phyloP scores from a whole-genome alignment of 139 green algal genomes.

The Chlorella ohadii region DNA sequence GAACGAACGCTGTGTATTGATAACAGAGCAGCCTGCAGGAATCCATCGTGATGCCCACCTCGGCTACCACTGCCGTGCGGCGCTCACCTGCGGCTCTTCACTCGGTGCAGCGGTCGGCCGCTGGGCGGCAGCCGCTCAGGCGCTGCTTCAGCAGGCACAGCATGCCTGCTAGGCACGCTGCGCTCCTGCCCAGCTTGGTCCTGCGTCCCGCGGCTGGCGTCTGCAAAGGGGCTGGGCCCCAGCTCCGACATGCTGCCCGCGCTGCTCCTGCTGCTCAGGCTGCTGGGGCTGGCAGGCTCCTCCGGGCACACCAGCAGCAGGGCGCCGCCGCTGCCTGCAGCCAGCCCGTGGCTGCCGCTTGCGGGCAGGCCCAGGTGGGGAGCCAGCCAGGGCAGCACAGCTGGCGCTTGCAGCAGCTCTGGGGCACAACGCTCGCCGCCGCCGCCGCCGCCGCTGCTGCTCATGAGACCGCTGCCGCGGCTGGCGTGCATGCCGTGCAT shows the following conservation, averaged over 20 bases:
- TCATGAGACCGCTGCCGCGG: background rate
- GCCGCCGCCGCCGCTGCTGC: background rate
- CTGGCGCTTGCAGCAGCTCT: background rate
- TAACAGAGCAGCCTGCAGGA: too few relatives aligned
- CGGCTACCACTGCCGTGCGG: too few relatives aligned
- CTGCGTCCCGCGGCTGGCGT: background rate
- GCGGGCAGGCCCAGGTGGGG: background rate
- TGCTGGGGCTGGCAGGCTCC: background rate
- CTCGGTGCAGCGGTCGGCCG: constrained; percentile 7
- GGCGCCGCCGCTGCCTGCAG: background rate
- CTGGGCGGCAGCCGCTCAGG: background rate
- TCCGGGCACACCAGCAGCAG: constrained; percentile 20
- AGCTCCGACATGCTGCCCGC: background rate
- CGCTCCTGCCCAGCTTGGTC: background rate
- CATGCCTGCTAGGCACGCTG: too few relatives aligned
- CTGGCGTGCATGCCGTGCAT: background rate
- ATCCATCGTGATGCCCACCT: too few relatives aligned
- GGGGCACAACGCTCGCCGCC: background rate
- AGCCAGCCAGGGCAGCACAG: constrained; percentile 12
- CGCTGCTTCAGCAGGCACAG: background rate
- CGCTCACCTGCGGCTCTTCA: constrained; percentile 13
- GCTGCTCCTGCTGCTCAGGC: too few relatives aligned
- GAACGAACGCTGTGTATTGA: too few relatives aligned
- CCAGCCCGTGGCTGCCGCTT: background rate
- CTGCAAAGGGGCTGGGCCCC: constrained; percentile 1